Percentiles rank a stretch among this genome's conserved stretches.
Evolutionary conservation across 2,329 filamentous ascomycete genomes (phyloP).

Genomic region (Monosporascus sp.): DNA sequence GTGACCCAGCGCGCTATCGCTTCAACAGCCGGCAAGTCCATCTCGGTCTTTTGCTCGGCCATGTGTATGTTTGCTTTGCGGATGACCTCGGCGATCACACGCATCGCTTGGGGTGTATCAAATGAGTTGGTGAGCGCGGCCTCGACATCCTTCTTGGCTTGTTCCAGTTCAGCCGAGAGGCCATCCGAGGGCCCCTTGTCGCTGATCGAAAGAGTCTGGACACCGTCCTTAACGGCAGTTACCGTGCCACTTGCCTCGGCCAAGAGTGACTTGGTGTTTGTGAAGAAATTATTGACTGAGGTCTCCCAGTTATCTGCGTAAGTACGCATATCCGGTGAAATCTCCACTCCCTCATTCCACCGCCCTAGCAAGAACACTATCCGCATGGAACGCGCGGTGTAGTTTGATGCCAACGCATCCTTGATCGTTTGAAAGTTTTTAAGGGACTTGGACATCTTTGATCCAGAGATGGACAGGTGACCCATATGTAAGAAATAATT

Average conservation of each 20-base stretch:
- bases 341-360: constrained; percentile 90
- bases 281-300: constrained; percentile 65
- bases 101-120: constrained; percentile 77
- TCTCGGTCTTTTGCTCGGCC: constrained; percentile 38
- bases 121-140: constrained; percentile 76
- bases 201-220: constrained; percentile 35
- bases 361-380: constrained; percentile 83
- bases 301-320: constrained; percentile 76
- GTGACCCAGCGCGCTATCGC: constrained; percentile 74
- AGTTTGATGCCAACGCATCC: constrained; percentile 66
- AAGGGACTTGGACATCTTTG: constrained; percentile 92
- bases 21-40: constrained; percentile 45
- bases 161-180: constrained; percentile 39
- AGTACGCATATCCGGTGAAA: constrained; percentile 75
- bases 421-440: constrained; percentile 96
- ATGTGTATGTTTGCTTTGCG: constrained; percentile 67
- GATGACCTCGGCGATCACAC: constrained; percentile 71
- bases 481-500: constrained; percentile 97
- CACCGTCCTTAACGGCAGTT: constrained; percentile 14
- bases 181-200: constrained; percentile 26
- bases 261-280: constrained; percentile 50
- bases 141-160: constrained; percentile 51
- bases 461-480: constrained; percentile 81
- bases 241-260: constrained; percentile 36
- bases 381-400: constrained; percentile 74